Base-by-base conservation (phyloP, 495 filamentous ascomycete genomes). In the Monascus purpureus region DNA sequence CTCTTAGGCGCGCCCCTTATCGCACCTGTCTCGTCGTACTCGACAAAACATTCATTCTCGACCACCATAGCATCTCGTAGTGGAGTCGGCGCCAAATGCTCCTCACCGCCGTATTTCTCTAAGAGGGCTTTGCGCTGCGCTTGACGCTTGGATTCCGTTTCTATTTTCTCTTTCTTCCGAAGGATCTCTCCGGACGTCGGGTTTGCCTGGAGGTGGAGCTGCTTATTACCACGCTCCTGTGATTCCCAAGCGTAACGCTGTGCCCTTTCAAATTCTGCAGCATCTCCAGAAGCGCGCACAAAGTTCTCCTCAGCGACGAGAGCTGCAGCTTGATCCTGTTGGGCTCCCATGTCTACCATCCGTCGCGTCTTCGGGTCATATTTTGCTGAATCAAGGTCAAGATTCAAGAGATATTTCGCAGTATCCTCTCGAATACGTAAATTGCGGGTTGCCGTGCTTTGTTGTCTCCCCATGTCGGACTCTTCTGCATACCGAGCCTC, bases 301-400 rank as follows among this genome's bases (percentile, higher is more conserved):
- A 90, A 95, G 38, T 86, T 86, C 45, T 96, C 90, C 48, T 97
- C 92, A 3, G 85, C 90, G 27, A 95, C 86, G 22, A 95, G 62
- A 7, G 79, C 76, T 12, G 92, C 79, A 4, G 88, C 83, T 40
- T 78, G 73, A 59, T 96, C 86, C 13, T 61, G 53, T 23, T 82
- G 81, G 4, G 82, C 87, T 20, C 88, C 87, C 41, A 73, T 72
- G 40, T 94, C 87, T 3, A 93, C 79, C 77, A 97, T 93, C 4
- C 82, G 79, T 36, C 90, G 73, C 20, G 88, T 96, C 50, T 97
- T 97, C 0, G 90, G 90, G 46, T 97, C 92, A 55, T 97, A 97
- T 48, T 94, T 93, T 8, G 90, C 92, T 1, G 88, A 94, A 43
- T 97, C 90, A 2, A 92, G 70, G 44, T 96, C 90, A 3, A 97